Conservation (phyloP, 169 alveolate genomes). For the Eimeria sp. region DNA sequence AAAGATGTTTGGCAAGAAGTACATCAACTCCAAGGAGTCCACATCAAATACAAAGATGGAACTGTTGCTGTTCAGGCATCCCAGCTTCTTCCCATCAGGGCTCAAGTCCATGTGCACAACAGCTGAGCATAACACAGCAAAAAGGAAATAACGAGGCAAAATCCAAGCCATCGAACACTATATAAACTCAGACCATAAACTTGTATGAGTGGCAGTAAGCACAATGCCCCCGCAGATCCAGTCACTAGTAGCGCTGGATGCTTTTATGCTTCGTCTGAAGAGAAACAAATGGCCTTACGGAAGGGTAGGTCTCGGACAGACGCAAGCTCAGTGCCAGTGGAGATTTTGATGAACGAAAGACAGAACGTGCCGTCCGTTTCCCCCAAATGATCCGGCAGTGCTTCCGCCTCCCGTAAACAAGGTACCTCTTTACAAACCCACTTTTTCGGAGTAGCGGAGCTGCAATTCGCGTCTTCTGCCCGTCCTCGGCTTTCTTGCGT, state of each 20-base stretch:
- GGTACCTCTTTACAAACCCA: background rate
- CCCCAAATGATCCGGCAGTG: constrained; percentile 2
- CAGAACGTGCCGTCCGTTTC: constrained; percentile 16
- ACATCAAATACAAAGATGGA: constrained; percentile 26
- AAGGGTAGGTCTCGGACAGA: constrained; percentile 48
- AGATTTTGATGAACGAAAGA: constrained; percentile 19
- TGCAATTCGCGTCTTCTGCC: background rate
- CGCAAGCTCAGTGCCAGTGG: constrained; percentile 49
- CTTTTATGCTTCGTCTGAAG: background rate
- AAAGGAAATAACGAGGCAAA: background rate
- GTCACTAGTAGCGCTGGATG: background rate
- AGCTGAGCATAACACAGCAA: background rate
- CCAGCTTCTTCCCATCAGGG: constrained; percentile 36
- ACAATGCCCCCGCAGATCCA: background rate
- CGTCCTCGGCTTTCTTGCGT: constrained; percentile 2
- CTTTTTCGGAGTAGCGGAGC: background rate
- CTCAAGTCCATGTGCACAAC: constrained; percentile 8
- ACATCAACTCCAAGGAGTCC: background rate
- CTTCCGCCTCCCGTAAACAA: constrained; percentile 7
- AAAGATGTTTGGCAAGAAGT: constrained; percentile 37
- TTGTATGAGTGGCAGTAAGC: background rate
- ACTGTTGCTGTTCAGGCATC: constrained; percentile 68
- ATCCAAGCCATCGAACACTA: background rate
- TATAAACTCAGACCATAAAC: background rate
- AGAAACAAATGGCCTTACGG: constrained; percentile 7